Base-by-base conservation (phyloP, 176 grass and related monocot genomes). In the Elymus sibiricus region DNA sequence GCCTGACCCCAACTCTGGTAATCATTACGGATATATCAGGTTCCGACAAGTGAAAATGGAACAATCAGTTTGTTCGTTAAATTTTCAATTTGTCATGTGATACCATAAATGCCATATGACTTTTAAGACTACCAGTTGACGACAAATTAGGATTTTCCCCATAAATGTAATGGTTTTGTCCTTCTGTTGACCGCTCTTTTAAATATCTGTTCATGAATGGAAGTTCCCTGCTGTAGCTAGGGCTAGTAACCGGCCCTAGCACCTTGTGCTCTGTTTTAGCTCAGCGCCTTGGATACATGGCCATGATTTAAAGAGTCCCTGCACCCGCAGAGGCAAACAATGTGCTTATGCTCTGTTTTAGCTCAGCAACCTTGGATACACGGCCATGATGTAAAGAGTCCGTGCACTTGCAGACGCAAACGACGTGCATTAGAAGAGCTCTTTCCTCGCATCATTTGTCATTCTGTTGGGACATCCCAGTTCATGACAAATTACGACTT, bases 301-400 rank as follows among this genome's bases (percentile, higher is more conserved):
- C 38, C 16, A 68, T 34, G 22, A 81, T 89, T 68, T 34, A 55
- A 77, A 60, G 35, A 70, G 22, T 19, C 38, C 49, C 35, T 83
- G 32, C 43, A 56, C 58, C 31, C 39, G 26, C 7, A 22, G 66
- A 74, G 17, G 31, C 56, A 79, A 74, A n/a, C 22, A 9, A 8
- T 37, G 35, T 37, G 35, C 35, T 8, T 6, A 68, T 77, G 35
- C 47, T 77, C 75, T 83, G 16, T 83, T 67, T 89, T 67, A 75
- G 68, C 44, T 74, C 61, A 84, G 39, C n/a, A 65, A n/a, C 12
- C 31, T 74, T 76, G 21, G 44, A 62, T 79, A n/a, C 17, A 35
- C 19, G 12, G 15, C 39, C 17, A 69, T 27, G 16, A 82, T 89
- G 47, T 35, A 56, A 77, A 70, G 37, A 71, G 22, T 19, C 53